phyloP scores from a whole-genome alignment of 176 grass and related monocot species.

The Pontederia crassipes region DNA sequence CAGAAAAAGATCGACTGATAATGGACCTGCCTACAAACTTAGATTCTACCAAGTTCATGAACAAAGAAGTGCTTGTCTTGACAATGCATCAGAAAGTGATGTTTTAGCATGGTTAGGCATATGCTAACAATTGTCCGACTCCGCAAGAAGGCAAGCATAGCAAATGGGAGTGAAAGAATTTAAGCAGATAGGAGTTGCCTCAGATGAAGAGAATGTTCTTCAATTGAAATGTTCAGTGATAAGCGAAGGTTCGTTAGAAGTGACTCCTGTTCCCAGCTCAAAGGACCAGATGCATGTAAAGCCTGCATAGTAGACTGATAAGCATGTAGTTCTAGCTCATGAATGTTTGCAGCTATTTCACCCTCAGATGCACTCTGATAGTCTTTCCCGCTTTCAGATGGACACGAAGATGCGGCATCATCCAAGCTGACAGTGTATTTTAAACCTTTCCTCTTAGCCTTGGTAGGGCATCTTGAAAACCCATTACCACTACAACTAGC shows the following conservation, averaged over 20 bases:
- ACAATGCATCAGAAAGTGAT: neutral
- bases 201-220: slow-evolving; percentile 59
- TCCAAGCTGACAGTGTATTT: slow-evolving; percentile 11
- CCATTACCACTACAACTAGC: slow-evolving; percentile 57
- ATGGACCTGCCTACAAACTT: too few relatives aligned
- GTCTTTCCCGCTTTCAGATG: slow-evolving; percentile 16
- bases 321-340: slow-evolving; percentile 49
- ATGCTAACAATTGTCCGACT: neutral
- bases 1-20: too few relatives aligned
- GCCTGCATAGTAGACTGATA: slow-evolving; percentile 53
- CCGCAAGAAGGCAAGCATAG: neutral
- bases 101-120: neutral
- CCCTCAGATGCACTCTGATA: neutral
- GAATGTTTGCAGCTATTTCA: slow-evolving; percentile 26
- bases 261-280: slow-evolving; percentile 77
- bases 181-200: slow-evolving; percentile 42
- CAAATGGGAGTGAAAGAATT: neutral
- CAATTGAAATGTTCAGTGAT: slow-evolving; percentile 67
- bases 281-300: slow-evolving; percentile 51
- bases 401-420: slow-evolving; percentile 36
- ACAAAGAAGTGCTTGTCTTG: too few relatives aligned
- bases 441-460: slow-evolving; percentile 3
- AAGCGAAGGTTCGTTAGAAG: slow-evolving; percentile 70
- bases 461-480: neutral
- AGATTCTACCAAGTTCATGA: too few relatives aligned